These are phyloP conservation scores for Gillenia trifoliata DNA, from an alignment of 306 rosid genomes.

Conservation along the genomic window DNA sequence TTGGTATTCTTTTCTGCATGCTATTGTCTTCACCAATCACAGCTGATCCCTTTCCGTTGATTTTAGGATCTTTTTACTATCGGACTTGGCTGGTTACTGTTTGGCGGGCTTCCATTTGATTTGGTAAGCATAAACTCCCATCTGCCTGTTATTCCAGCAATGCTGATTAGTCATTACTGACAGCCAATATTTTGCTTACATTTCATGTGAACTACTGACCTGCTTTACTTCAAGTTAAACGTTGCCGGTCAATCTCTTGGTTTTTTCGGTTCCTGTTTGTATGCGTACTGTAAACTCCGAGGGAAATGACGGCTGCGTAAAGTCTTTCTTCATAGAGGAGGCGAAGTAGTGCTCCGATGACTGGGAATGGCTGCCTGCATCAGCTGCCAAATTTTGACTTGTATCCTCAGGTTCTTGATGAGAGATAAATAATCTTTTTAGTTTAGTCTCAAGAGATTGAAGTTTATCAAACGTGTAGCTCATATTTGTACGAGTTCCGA, in stretches of 20 bases:
- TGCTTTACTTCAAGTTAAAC: constrained; percentile 37
- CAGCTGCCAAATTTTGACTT: constrained; percentile 9
- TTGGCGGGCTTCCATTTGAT: constrained; percentile 64
- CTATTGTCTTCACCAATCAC: not conserved
- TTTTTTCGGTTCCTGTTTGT: constrained; percentile 64
- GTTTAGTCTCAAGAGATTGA: not conserved
- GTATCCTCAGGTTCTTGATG: not conserved
- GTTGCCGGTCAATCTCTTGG: constrained; percentile 66
- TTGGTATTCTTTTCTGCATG: not conserved
- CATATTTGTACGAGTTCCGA: not conserved
- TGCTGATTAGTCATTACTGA: not conserved
- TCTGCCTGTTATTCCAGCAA: not conserved
- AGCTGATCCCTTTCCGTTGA: not conserved
- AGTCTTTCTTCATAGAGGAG: constrained; percentile 1
- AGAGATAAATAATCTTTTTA: not conserved
- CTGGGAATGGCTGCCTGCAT: constrained; percentile 19
- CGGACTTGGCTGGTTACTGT: constrained; percentile 54
- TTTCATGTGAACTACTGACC: not conserved
- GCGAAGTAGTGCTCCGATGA: not conserved
- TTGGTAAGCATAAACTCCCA: constrained; percentile 27
- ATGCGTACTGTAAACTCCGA: constrained; percentile 61
- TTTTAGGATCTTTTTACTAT: constrained; percentile 45
- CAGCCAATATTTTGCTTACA: not conserved
- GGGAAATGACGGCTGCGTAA: constrained; percentile 37
- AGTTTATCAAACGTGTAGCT: not conserved